These are phyloP conservation scores for Platanthera zijinensis DNA, from an alignment of 106 monocot genomes.

Conservation along the genomic window DNA sequence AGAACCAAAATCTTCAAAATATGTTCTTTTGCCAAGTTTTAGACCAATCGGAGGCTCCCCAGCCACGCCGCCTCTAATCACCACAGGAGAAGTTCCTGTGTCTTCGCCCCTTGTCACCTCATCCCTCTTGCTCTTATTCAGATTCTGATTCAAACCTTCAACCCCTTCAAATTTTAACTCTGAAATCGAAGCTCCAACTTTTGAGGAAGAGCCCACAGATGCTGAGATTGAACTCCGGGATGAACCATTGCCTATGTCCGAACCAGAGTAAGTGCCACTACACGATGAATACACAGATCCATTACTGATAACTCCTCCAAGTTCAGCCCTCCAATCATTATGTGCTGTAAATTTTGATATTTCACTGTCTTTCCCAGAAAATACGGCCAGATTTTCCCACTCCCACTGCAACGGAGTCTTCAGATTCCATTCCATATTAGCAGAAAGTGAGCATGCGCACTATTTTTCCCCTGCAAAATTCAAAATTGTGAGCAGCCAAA, in stretches of 20 bases:
- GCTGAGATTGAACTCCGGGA: conserved; percentile 42
- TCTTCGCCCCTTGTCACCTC: conserved; percentile 20
- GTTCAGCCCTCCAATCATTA: conserved; percentile 20
- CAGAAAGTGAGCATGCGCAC: background rate
- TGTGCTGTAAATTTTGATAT: background rate
- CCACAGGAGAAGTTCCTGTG: conserved; percentile 13
- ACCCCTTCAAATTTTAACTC: conserved; percentile 17
- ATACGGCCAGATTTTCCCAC: conserved; percentile 31
- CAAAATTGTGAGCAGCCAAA: background rate
- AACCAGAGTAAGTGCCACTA: conserved; percentile 31
- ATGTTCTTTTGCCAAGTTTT: conserved; percentile 74
- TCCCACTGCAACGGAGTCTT: conserved; percentile 35
- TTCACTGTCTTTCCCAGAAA: conserved; percentile 19
- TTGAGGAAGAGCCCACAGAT: conserved; percentile 33
- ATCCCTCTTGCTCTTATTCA: conserved; percentile 17
- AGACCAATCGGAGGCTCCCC: conserved; percentile 47
- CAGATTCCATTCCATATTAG: conserved; percentile 39
- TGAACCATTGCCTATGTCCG: conserved; percentile 42
- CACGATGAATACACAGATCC: conserved; percentile 26
- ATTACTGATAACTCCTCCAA: conserved; percentile 12
- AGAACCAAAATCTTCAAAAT: conserved; percentile 49
- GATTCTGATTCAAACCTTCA: conserved; percentile 12
- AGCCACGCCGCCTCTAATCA: background rate
- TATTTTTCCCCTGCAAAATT: background rate
- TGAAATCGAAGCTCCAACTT: conserved; percentile 10